A percentile compares a stretch with the other conserved stretches of the same genome.
phyloP scores from a whole-genome alignment of 768 basidiomycete species.

The Tubosaeta brunneosetosa region DNA sequence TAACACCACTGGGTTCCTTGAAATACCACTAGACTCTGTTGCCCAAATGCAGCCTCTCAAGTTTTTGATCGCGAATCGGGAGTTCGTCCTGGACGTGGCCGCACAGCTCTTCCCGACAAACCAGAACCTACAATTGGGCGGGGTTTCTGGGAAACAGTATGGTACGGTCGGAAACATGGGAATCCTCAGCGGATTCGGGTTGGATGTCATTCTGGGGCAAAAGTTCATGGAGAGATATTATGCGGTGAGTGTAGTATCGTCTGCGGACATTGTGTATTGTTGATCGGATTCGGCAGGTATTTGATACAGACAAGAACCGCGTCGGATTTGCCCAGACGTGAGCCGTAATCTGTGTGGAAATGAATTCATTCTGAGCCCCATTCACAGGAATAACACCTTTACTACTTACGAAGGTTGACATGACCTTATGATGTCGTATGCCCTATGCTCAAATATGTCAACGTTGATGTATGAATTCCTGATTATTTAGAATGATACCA shows the following conservation, averaged over 20 bases:
- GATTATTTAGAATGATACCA: background rate
- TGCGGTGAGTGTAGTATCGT: conserved; percentile 2
- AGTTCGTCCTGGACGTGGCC: conserved; percentile 10
- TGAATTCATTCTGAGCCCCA: background rate
- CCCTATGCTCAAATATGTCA: background rate
- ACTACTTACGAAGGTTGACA: conserved; percentile 3
- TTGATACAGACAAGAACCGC: conserved; percentile 10
- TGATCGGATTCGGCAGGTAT: conserved; percentile 6
- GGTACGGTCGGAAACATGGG: conserved; percentile 2
- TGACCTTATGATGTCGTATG: background rate
- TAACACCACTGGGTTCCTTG: conserved; percentile 1
- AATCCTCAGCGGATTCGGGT: background rate
- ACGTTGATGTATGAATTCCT: background rate
- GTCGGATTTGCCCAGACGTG: conserved; percentile 20
- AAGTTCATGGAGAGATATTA: conserved; percentile 19
- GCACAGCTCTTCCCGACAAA: conserved; percentile 12
- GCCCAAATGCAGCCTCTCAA: conserved; percentile 8
- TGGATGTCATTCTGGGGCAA: conserved; percentile 15
- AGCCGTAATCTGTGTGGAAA: conserved; percentile 1
- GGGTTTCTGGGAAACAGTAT: conserved; percentile 7
- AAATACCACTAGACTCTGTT: conserved; percentile 12
- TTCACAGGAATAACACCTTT: conserved; percentile 19
- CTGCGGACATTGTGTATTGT: background rate
- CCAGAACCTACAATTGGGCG: conserved; percentile 10
- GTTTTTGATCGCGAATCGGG: conserved; percentile 6